These are phyloP conservation scores for Colletotrichum filicis DNA, from an alignment of 2,329 filamentous ascomycete genomes.

Conservation along the genomic window DNA sequence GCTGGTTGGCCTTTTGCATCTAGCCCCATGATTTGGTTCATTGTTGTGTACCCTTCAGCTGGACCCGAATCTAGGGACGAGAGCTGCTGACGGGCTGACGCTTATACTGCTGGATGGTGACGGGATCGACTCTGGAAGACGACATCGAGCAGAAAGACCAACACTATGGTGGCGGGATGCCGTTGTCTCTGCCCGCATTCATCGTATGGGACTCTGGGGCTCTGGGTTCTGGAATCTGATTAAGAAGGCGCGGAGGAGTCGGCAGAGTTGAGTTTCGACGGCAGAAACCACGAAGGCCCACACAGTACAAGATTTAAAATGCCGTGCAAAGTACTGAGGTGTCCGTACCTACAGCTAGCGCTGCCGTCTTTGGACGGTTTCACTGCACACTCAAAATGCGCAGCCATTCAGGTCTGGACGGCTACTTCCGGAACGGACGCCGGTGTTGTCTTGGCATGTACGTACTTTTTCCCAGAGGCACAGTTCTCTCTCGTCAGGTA, in stretches of 20 bases:
- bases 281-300: not conserved
- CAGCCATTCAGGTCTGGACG: not conserved
- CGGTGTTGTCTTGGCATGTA: not conserved
- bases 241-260: constrained; percentile 7
- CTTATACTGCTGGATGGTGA: not conserved
- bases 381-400: constrained; percentile 7
- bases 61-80: not conserved
- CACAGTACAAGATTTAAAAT: no score
- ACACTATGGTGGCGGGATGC: not conserved
- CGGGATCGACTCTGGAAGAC: not conserved
- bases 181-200: constrained; percentile 13
- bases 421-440: not conserved
- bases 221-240: constrained; percentile 13
- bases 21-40: not conserved
- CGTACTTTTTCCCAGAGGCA: not conserved
- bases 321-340: no score
- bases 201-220: constrained; percentile 2
- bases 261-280: not conserved
- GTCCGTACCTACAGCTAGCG: not conserved
- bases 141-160: not conserved
- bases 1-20: not conserved
- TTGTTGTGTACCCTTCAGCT: not conserved
- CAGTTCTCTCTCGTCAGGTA: not conserved
- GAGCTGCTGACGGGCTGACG: constrained; percentile 8
- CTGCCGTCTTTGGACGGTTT: constrained; percentile 22